These are phyloP conservation scores for Vitis hybrid DNA, from an alignment of 177 flowering plant species.

Conservation along the genomic window DNA sequence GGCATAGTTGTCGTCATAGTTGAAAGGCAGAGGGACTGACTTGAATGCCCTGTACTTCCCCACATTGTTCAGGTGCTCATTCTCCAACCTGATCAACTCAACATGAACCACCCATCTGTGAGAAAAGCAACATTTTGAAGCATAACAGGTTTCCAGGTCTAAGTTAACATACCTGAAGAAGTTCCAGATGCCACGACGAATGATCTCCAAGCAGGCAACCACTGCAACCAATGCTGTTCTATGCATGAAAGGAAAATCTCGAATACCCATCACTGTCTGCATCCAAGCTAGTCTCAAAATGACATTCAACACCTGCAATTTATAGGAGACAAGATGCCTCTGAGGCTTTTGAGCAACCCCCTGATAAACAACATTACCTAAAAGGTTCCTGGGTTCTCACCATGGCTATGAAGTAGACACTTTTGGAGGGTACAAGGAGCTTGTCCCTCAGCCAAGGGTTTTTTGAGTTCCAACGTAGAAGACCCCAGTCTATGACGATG, in stretches of 20 bases:
- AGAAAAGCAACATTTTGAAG: background rate
- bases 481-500: slow-evolving; percentile 74
- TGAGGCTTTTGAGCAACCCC: too few relatives aligned
- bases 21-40: slow-evolving; percentile 38
- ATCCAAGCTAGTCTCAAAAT: slow-evolving; percentile 34
- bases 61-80: slow-evolving; percentile 52
- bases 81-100: slow-evolving; percentile 42
- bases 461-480: slow-evolving; percentile 48
- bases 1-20: slow-evolving; percentile 10
- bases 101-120: background rate
- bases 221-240: slow-evolving; percentile 40
- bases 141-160: background rate
- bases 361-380: background rate
- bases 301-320: slow-evolving; percentile 28
- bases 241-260: slow-evolving; percentile 38
- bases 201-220: slow-evolving; percentile 54
- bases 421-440: slow-evolving; percentile 44
- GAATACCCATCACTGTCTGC: slow-evolving; percentile 26
- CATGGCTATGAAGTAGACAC: slow-evolving; percentile 64
- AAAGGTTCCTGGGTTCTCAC: slow-evolving; percentile 26
- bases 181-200: slow-evolving; percentile 70
- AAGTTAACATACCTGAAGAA: slow-evolving; percentile 46
- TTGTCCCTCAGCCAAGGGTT: slow-evolving; percentile 73
- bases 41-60: slow-evolving; percentile 38
- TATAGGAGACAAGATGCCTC: background rate